Evolutionary conservation across 768 basidiomycete genomes (phyloP).

Genomic region (Leccinum uliginosum): DNA sequence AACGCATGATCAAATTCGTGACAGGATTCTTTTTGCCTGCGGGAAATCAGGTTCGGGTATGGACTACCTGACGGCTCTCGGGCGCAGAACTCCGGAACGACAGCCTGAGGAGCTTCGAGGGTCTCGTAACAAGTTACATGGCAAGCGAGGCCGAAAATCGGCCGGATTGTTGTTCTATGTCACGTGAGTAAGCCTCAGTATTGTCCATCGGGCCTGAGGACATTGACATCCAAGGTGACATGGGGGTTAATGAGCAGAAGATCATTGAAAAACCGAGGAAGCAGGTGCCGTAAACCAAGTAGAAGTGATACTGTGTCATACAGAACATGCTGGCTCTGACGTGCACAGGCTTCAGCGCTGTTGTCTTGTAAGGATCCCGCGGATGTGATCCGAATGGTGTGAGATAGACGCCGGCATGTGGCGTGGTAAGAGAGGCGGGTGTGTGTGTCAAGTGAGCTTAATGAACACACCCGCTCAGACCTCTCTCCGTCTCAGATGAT

Average conservation of each 20-base stretch:
- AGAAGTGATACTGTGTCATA: no score
- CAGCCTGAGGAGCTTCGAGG: no score
- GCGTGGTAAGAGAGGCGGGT: constrained; percentile 11
- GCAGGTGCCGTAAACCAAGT: no score
- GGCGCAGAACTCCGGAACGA: no score
- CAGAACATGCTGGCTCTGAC: neutral
- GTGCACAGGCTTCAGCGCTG: neutral
- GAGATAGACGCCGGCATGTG: constrained; percentile 13
- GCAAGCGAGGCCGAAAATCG: neutral
- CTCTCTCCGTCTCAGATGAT: neutral
- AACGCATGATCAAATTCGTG: neutral
- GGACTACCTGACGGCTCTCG: no score
- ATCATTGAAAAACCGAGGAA: no score
- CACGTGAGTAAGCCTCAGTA: no score
- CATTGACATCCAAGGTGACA: no score
- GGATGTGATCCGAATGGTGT: neutral
- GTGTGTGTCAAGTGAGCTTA: neutral
- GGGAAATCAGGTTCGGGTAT: neutral
- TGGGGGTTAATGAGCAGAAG: no score
- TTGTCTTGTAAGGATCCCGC: no score
- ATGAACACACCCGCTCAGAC: constrained; percentile 14
- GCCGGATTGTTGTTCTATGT: neutral
- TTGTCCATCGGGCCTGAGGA: no score
- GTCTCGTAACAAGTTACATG: no score
- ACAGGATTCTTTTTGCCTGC: neutral